Conservation (phyloP, 192 early-diverging fungal species). For the Backusella parvicylindrica region DNA sequence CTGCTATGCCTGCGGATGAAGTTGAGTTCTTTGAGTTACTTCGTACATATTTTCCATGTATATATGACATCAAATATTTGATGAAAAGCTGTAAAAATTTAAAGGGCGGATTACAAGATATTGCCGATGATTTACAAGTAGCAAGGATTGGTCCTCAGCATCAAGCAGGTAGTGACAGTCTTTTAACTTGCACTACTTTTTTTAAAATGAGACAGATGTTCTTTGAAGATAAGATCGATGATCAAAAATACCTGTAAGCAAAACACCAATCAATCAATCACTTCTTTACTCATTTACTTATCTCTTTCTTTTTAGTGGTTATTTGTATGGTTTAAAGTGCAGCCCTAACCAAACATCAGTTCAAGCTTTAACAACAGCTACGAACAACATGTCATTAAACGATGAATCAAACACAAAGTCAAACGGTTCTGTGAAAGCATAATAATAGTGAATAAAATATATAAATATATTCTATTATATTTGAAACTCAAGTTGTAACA, state of each 20-base stretch:
- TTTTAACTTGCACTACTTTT: conserved; percentile 96
- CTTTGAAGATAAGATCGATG: conserved; percentile 96
- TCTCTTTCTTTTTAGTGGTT: not conserved
- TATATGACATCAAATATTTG: conserved; percentile 98
- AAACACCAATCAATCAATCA: not conserved
- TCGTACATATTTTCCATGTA: conserved; percentile 93
- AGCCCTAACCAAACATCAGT: conserved; percentile 8
- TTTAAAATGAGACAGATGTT: conserved; percentile 97
- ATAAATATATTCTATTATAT: not conserved
- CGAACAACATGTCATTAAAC: conserved; percentile 8
- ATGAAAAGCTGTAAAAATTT: conserved; percentile 96
- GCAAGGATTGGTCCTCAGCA: conserved; percentile 94
- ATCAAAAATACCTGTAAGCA: conserved; percentile 81
- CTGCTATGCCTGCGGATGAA: conserved; percentile 89
- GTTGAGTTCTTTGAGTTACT: conserved; percentile 91
- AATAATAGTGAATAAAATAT: not conserved
- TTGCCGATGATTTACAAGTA: conserved; percentile 95
- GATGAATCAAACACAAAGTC: not conserved
- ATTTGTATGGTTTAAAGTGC: conserved; percentile 18
- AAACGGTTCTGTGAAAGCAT: conserved; percentile 1
- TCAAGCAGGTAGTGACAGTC: conserved; percentile 96
- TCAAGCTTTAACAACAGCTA: conserved; percentile 4
- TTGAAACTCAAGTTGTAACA: not conserved
- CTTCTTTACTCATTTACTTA: too few relatives aligned
- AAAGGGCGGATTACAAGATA: conserved; percentile 96